Percentiles rank a stretch among this genome's conserved stretches.
Conservation (phyloP, 1,284 basidiomycete species). For the Kalmanozyma brasiliensis region DNA sequence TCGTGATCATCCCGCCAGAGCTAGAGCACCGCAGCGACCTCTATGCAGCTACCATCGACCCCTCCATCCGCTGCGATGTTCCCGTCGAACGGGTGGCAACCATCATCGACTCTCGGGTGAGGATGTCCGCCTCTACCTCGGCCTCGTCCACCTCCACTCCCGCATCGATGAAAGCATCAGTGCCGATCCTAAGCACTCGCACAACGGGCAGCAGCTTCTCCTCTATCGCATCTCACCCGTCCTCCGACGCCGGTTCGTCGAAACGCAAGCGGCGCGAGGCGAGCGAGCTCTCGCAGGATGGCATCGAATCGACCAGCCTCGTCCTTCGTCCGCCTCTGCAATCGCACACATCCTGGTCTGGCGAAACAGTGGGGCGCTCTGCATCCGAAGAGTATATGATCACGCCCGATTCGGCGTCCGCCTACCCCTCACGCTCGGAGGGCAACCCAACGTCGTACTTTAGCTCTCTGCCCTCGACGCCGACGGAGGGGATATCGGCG, state of each 20-base stretch:
- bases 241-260: conserved; percentile 13
- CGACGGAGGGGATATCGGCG: conserved; percentile 12
- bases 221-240: conserved; percentile 7
- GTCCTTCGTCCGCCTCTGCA: conserved; percentile 9
- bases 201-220: conserved; percentile 11
- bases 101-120: conserved; percentile 20
- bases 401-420: conserved; percentile 9
- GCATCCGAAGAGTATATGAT: conserved; percentile 17
- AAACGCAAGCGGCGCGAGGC: neutral
- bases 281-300: neutral
- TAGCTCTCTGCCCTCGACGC: conserved; percentile 33
- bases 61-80: conserved; percentile 29
- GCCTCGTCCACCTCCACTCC: conserved; percentile 19
- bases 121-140: conserved; percentile 17
- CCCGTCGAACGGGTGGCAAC: conserved; percentile 19
- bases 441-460: conserved; percentile 24
- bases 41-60: conserved; percentile 12
- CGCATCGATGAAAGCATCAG: conserved; percentile 1
- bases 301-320: conserved; percentile 19
- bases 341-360: conserved; percentile 7
- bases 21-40: conserved; percentile 17
- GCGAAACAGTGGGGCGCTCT: conserved; percentile 1
- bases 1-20: conserved; percentile 13
- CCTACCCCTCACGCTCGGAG: conserved; percentile 2
- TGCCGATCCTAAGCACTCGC: neutral